Evolutionary conservation across 2,329 filamentous ascomycete genomes (phyloP), one percentile per base, ranked within the genome.

Genomic region (Torrubiella hemipterigena): DNA sequence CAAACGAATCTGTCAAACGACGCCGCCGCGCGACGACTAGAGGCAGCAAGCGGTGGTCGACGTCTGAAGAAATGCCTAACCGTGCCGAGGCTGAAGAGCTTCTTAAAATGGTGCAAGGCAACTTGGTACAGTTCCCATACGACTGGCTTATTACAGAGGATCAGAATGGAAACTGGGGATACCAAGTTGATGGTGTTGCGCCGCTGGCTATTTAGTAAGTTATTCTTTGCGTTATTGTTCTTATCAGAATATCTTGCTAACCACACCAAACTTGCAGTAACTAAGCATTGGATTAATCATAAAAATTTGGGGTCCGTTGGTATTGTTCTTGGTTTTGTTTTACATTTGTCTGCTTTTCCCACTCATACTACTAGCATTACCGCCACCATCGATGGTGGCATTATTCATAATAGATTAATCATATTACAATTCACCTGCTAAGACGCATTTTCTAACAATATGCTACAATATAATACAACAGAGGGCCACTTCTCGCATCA

Each of bases 121-220:
- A 87, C 51, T 55, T 98, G 31, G 87, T 98, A 17, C 63, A 84
- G 40, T 98, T 93, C 65, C 91, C 91, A 6, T 94, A 96, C 55
- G 85, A 98, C 48, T 98, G 93, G 86, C 72, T 94, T 32, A 73
- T 81, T 45, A 81, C 79, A 34, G 91, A 96, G 59, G 91, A 96
- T 62, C 75, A 78, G 48, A 87, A 85, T 42, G 84, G 86, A 34
- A 93, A 95, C 51, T 98, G 91, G 91, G 71, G 95, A 39, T 96
- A 94, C 58, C 85, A 89, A 50, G 84, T 96, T 34, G 91, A 98
- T 55, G 81, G 93, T 55, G 79, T 98, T 51, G 93, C 91, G 46
- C 91, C 91, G 34, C 66, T 98, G 58, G 86, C 95, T 60, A 96
- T 98, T 48, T 98, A 98, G 82, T 85, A 67, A 77, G 81, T 69